Conservation (phyloP, 2,329 filamentous ascomycete species). For the Epichloe gansuensis region DNA sequence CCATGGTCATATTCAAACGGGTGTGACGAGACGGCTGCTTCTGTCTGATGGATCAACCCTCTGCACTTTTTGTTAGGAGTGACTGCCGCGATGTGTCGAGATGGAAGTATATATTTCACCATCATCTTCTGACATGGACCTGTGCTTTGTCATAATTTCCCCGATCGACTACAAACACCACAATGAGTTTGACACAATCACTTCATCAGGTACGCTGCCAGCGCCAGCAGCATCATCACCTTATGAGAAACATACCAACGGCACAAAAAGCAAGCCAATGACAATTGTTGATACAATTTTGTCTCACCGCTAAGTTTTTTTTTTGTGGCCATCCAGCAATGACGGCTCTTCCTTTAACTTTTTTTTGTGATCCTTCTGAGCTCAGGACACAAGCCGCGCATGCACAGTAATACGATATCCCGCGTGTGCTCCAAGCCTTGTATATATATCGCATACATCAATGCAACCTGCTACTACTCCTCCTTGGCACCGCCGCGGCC, state of each 20-base stretch:
- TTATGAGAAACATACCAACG: background rate
- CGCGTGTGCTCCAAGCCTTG: background rate
- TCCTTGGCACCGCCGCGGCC: constrained; percentile 58
- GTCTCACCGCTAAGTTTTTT: background rate
- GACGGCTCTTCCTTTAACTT: background rate
- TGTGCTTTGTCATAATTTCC: too few species aligned
- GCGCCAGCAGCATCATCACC: background rate
- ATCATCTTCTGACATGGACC: too few species aligned
- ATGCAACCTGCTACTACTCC: constrained; percentile 35
- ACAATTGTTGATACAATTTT: background rate
- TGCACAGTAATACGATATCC: background rate
- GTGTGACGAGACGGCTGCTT: too few species aligned
- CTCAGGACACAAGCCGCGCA: background rate
- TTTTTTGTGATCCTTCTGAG: background rate
- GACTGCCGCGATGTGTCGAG: too few species aligned
- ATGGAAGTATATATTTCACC: too few species aligned
- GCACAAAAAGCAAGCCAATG: background rate
- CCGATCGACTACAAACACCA: too few species aligned
- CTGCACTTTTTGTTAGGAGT: too few species aligned
- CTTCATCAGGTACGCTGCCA: too few species aligned
- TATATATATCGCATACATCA: background rate
- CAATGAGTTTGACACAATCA: too few species aligned
- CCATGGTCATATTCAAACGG: too few species aligned
- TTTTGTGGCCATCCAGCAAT: background rate
- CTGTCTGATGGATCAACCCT: too few species aligned